Evolutionary conservation across 495 filamentous ascomycete species (phyloP).

Genomic region (Aspergillus nidulans): DNA sequence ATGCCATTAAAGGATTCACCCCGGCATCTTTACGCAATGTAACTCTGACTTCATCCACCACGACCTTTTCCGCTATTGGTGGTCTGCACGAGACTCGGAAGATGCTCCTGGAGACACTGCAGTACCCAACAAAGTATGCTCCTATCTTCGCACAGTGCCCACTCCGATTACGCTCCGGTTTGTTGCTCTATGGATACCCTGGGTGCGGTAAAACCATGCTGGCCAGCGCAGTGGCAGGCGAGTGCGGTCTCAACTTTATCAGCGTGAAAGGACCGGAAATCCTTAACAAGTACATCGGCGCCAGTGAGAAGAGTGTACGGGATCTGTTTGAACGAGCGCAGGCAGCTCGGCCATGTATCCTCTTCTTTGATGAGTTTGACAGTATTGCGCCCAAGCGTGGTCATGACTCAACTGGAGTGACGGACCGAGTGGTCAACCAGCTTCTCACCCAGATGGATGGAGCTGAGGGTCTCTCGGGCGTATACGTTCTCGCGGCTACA

Average conservation of each 20-base stretch:
- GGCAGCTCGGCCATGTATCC: conserved; percentile 82
- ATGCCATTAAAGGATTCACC: conserved; percentile 84
- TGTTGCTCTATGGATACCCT: conserved; percentile 90
- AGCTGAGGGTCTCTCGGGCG: conserved; percentile 87
- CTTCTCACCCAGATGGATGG: conserved; percentile 98
- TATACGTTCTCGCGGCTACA: conserved; percentile 94
- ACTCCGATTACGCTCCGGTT: conserved; percentile 82
- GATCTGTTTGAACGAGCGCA: conserved; percentile 91
- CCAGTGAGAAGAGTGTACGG: conserved; percentile 88
- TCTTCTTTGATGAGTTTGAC: conserved; percentile 99
- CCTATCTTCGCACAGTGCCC: conserved; percentile 96
- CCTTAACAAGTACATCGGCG: conserved; percentile 96
- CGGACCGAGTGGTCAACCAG: conserved; percentile 97
- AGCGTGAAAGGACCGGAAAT: conserved; percentile 97
- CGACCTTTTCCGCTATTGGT: conserved; percentile 85
- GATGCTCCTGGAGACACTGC: conserved; percentile 85
- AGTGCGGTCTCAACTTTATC: conserved; percentile 97
- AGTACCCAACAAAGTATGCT: conserved; percentile 97
- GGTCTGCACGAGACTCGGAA: conserved; percentile 80
- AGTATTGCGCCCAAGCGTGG: conserved; percentile 95
- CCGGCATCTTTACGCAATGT: conserved; percentile 92
- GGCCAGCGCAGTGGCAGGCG: conserved; percentile 88
- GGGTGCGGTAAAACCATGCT: conserved; percentile 95
- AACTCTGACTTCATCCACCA: conserved; percentile 82
- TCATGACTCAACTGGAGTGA: conserved; percentile 94